Conservation (phyloP, 2,329 filamentous ascomycete genomes). For the Exophiala aquamarina region DNA sequence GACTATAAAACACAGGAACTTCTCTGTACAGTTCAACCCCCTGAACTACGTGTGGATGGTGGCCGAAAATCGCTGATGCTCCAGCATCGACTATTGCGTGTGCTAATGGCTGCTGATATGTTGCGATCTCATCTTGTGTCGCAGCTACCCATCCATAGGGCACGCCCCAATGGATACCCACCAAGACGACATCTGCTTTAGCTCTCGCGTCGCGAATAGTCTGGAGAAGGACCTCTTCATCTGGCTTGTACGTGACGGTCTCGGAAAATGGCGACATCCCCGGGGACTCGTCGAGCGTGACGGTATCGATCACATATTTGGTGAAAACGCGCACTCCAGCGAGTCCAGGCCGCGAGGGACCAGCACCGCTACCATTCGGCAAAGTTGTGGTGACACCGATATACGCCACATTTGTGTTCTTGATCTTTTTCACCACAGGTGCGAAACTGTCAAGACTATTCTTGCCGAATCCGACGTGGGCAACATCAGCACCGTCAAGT, state of each 20-base stretch:
- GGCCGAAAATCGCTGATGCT: conserved; percentile 12
- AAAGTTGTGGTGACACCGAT: conserved; percentile 11
- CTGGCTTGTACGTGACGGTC: conserved; percentile 11
- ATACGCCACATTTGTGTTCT: conserved; percentile 7
- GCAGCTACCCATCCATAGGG: conserved; percentile 8
- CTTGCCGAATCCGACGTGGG: conserved; percentile 5
- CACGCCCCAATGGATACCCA: conserved; percentile 13
- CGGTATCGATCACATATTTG: conserved; percentile 11
- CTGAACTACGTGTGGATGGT: conserved; percentile 13
- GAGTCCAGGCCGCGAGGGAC: conserved; percentile 1
- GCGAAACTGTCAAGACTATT: conserved; percentile 4
- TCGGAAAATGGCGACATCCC: conserved; percentile 10
- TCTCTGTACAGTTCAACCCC: conserved; percentile 9
- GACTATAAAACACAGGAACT: conserved; percentile 7
- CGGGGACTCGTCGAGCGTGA: conserved; percentile 10
- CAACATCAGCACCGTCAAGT: conserved; percentile 3
- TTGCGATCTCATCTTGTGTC: conserved; percentile 12
- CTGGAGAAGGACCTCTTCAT: conserved; percentile 9
- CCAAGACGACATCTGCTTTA: conserved; percentile 8
- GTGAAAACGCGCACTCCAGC: conserved; percentile 13
- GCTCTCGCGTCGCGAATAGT: conserved; percentile 7
- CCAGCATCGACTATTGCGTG: conserved; percentile 11
- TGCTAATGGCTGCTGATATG: conserved; percentile 10
- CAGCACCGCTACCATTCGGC: conserved; percentile 11
- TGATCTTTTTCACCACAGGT: conserved; percentile 2